Conservation (phyloP, 2,329 filamentous ascomycete species). For the Orbilia javanica region DNA sequence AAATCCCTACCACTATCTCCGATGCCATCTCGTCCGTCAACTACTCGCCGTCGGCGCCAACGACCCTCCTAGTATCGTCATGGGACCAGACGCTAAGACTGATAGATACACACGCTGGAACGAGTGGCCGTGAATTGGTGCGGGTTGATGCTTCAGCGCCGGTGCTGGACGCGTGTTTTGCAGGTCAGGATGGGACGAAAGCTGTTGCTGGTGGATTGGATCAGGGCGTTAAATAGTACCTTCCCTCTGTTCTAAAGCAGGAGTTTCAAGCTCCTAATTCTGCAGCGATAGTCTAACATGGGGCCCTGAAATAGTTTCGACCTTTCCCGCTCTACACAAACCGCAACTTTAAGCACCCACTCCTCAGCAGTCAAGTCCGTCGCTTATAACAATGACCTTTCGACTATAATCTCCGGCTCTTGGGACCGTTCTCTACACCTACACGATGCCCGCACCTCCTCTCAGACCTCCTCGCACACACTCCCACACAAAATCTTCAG, state of each 20-base stretch:
- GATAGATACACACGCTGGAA: slow-evolving; percentile 78
- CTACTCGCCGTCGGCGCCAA: slow-evolving; percentile 82
- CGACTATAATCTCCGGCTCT: slow-evolving; percentile 85
- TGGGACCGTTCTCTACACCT: slow-evolving; percentile 94
- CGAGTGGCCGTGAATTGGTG: slow-evolving; percentile 73
- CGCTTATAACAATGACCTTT: slow-evolving; percentile 81
- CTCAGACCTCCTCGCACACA: slow-evolving; percentile 74
- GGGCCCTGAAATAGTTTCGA: slow-evolving; percentile 71
- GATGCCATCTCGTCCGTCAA: slow-evolving; percentile 89
- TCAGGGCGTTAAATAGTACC: slow-evolving; percentile 82
- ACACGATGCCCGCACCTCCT: slow-evolving; percentile 74
- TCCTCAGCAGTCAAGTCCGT: slow-evolving; percentile 83
- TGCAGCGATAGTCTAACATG: not conserved
- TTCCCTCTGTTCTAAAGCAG: slow-evolving; percentile 12
- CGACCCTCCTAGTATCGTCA: slow-evolving; percentile 86
- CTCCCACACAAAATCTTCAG: slow-evolving; percentile 92
- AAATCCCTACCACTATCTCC: slow-evolving; percentile 82
- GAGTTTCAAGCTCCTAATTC: not conserved
- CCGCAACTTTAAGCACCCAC: slow-evolving; percentile 79
- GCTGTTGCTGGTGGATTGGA: slow-evolving; percentile 90
- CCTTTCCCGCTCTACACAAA: slow-evolving; percentile 76
- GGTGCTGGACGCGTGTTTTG: slow-evolving; percentile 89
- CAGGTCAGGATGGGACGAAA: slow-evolving; percentile 80
- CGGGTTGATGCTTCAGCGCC: slow-evolving; percentile 86
- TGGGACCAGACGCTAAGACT: slow-evolving; percentile 95